Base-by-base conservation (phyloP, 129 eudicot genomes). In the Flaveria ramosissima region DNA sequence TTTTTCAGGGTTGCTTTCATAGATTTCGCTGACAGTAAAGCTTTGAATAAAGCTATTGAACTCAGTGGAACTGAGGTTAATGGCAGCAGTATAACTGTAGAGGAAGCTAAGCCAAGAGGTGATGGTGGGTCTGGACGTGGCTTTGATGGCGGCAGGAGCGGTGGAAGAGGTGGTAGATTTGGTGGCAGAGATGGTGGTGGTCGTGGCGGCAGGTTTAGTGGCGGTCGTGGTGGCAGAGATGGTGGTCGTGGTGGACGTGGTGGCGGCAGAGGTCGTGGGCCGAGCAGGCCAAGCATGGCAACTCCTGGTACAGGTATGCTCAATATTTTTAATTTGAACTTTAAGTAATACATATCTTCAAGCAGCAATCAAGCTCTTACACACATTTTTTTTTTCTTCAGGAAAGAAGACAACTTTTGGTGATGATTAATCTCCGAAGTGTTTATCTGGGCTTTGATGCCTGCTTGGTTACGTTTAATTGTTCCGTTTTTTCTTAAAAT, bases 1-100 rank as follows among this genome's bases (percentile, higher is more conserved):
- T 26, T 23, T 23, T n/a, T 64, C 89, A 91, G 99, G 80, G 78
- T 89, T 50, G 97, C 99, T 5, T 94, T 85, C 78, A 65, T 94
- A 8, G 94, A 89, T 71, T 94, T 91, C 32, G 17, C 76, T 0
- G 92, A 89, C 53, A 48, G 68, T n/a, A 74, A 72, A 48, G 84
- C 78, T 4, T 61, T 91, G 53, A 89, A 71, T 67, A 80, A 90
- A 82, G 96, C 96, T 36, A 69, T 93, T 73, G 90, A 82, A 51
- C 84, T 86, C 23, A 68, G 71, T 63, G 86, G 88, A 13, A 83
- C 92, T 66, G 87, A 87, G 0, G 41, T 91, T 16, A 89, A 78
- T 24, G 93, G 80, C 11, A 42, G 70, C 45, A 1, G 23, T 3
- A 71, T 94, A 70, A 51, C 47, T 9, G 96, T 91, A 13, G 84